Base-by-base conservation (phyloP, 805 yeast genomes). In the Barnettozyma populi region DNA sequence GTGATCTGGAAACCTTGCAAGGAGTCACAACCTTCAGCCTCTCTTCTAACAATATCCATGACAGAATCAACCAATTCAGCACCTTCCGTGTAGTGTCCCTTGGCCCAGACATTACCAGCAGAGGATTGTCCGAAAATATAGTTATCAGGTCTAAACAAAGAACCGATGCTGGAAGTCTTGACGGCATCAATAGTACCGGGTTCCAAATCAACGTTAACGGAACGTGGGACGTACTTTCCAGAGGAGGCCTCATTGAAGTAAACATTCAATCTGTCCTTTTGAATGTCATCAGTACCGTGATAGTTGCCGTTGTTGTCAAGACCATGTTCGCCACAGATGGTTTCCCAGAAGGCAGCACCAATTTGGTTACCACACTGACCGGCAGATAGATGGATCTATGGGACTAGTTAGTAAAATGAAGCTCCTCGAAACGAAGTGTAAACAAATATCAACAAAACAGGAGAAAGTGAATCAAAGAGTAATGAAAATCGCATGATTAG, bases 361-460 rank as follows among this genome's bases (percentile, higher is more conserved):
- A 90, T 89, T 74, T 90, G 98, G 80, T 90, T 90, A 82, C 97
- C 97, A 81, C 97, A 90, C 76, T 90, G 98, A 71, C 98, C 98
- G 49, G 96, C 85, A 50, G 97, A 90, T 70, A 90, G 79, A 72
- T 90, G 97, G 70, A 90, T 88, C 94, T 84, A 68, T 59, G 14
- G 16, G 8, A 25, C 7, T 25, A 38, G 61, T 57, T 57, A 57
- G 59, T 56, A 52, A 21, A 20, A 21, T 11, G 35, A 23, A 21
- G 32, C 13, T 16, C 34, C 23, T 25, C 25, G 32, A 18, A 37
- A 23, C 13, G 37, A 32, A 39, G 20, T 38, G 45, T 42, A 42
- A 46, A 37, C 43, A 42, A 42, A 42, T 21, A 14, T 19, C 37
- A 35, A 16, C 14, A 35, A 7, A 9, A 23, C 27, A 37, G 18